Conservation (phyloP, 1,139 yeast genomes). For the Kodamaea sp. region DNA sequence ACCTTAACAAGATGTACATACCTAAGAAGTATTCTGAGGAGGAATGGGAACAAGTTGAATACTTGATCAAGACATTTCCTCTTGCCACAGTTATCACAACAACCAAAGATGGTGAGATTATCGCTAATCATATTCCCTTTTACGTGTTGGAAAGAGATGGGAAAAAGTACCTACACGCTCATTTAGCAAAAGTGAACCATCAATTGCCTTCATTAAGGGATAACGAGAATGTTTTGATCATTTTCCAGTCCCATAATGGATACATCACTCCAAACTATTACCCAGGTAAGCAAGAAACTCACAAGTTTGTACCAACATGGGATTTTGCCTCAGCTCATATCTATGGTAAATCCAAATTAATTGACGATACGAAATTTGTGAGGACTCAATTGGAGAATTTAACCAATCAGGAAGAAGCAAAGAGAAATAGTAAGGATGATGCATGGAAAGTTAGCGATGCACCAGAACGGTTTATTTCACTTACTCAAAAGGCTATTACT, state of each 20-base stretch:
- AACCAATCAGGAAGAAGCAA: constrained; percentile 47
- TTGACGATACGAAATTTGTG: constrained; percentile 48
- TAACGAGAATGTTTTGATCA: constrained; percentile 44
- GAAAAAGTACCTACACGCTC: constrained; percentile 48
- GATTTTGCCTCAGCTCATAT: constrained; percentile 62
- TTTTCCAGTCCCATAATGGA: constrained; percentile 52
- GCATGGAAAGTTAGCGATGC: constrained; percentile 62
- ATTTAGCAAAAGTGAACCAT: constrained; percentile 53
- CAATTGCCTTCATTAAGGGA: constrained; percentile 46
- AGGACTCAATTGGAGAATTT: constrained; percentile 43
- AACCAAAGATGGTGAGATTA: constrained; percentile 32
- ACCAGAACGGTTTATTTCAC: constrained; percentile 46
- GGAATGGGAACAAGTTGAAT: constrained; percentile 38
- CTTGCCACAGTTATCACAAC: constrained; percentile 51
- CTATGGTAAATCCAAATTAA: constrained; percentile 49
- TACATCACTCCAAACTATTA: constrained; percentile 64
- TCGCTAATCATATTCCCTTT: constrained; percentile 63
- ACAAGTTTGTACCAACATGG: constrained; percentile 72
- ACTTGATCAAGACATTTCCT: constrained; percentile 46
- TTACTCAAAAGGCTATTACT: constrained; percentile 51
- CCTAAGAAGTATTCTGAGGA: constrained; percentile 21
- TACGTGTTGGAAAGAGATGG: constrained; percentile 37
- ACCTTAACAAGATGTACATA: constrained; percentile 12
- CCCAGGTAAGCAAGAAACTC: constrained; percentile 53
- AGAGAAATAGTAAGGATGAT: constrained; percentile 29